Conservation (phyloP, 331 rosid species). For the Stylosanthes scabra region DNA sequence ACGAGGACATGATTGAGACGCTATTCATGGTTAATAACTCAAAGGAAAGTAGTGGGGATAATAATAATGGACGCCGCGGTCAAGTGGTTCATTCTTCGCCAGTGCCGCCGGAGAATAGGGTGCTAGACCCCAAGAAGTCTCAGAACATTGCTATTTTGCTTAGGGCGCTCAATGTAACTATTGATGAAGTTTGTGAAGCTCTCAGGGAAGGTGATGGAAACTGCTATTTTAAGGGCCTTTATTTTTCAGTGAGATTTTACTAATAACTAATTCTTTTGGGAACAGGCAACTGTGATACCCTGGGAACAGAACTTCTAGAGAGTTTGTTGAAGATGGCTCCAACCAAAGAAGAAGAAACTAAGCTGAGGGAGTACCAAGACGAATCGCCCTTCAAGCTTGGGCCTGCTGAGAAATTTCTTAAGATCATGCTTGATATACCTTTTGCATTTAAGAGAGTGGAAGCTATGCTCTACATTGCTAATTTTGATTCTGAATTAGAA, state of each 20-base stretch:
- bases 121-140: constrained; percentile 89
- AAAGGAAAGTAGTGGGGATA: constrained; percentile 40
- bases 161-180: constrained; percentile 83
- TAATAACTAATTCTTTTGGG: constrained; percentile 25
- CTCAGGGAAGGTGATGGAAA: constrained; percentile 53
- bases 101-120: constrained; percentile 61
- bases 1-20: constrained; percentile 94
- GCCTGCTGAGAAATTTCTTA: constrained; percentile 95
- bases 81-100: constrained; percentile 49
- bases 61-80: constrained; percentile 55
- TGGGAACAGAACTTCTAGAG: constrained; percentile 89
- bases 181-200: constrained; percentile 76
- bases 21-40: constrained; percentile 74
- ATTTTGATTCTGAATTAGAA: constrained; percentile 90
- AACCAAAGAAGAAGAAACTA: constrained; percentile 78
- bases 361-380: constrained; percentile 73
- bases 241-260: neutral
- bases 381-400: constrained; percentile 88
- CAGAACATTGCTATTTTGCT: constrained; percentile 90
- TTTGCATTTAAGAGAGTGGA: constrained; percentile 91
- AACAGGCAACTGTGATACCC: constrained; percentile 74
- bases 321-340: constrained; percentile 95
- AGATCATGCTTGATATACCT: constrained; percentile 84
- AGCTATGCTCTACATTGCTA: constrained; percentile 91
- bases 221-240: neutral